Percentiles rank a stretch among this genome's conserved stretches.
These are phyloP conservation scores for Isabelozyma heimii DNA, from an alignment of 805 yeast genomes.

Conservation along the genomic window DNA sequence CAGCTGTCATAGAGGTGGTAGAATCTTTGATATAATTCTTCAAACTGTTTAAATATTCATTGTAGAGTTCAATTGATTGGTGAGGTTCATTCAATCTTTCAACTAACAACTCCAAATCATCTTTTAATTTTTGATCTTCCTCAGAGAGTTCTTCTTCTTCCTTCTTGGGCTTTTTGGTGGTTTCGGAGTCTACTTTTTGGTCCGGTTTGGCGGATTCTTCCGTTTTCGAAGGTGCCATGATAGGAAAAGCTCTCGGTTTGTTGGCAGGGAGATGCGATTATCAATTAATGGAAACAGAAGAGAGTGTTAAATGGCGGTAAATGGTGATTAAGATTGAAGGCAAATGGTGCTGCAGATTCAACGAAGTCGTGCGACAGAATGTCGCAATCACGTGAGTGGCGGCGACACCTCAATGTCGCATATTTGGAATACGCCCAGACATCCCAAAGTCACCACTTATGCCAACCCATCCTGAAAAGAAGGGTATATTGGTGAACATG, in stretches of 20 bases:
- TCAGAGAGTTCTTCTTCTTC: constrained; percentile 78
- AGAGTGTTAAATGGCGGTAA: neutral
- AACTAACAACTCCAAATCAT: constrained; percentile 82
- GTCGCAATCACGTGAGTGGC: neutral
- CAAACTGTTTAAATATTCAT: constrained; percentile 62
- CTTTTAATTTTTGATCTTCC: constrained; percentile 86
- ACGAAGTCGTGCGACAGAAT: neutral
- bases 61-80: constrained; percentile 44
- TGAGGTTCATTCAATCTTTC: constrained; percentile 66
- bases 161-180: constrained; percentile 14
- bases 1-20: constrained; percentile 98
- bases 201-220: constrained; percentile 12
- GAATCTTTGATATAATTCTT: constrained; percentile 83
- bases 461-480: no score
- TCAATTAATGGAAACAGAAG: neutral
- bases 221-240: constrained; percentile 31
- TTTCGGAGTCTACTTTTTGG: constrained; percentile 16
- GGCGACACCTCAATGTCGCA: no score
- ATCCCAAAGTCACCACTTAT: no score
- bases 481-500: no score
- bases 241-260: neutral
- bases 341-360: neutral
- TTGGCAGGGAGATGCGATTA: neutral
- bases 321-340: neutral
- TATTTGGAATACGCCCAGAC: no score